phyloP scores from a whole-genome alignment of 306 rosid species.

The Delonix regia region DNA sequence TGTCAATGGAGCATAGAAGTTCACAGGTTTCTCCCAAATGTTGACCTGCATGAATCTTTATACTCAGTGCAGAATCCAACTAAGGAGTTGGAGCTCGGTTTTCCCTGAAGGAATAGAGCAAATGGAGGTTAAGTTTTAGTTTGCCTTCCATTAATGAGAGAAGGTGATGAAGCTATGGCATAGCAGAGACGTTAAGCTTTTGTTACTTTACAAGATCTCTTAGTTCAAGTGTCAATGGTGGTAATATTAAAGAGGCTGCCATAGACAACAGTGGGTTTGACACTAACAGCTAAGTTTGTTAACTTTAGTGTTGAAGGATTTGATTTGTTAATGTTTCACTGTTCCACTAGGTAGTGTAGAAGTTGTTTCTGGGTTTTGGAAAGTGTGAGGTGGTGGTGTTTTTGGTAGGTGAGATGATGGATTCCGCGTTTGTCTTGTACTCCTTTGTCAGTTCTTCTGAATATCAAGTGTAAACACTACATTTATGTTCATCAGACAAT shows the following conservation, averaged over 20 bases:
- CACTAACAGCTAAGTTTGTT: slow-evolving; percentile 43
- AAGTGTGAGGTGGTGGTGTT: slow-evolving; percentile 30
- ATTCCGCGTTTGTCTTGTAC: slow-evolving; percentile 42
- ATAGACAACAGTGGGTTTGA: slow-evolving; percentile 49
- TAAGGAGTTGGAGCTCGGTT: slow-evolving; percentile 84
- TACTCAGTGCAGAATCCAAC: slow-evolving; percentile 93
- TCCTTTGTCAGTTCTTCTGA: slow-evolving; percentile 41
- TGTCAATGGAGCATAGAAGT: slow-evolving; percentile 95
- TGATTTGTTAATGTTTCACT: slow-evolving; percentile 15
- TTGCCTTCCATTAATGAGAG: slow-evolving; percentile 70
- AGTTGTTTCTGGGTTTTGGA: slow-evolving; percentile 47
- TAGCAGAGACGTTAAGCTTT: slow-evolving; percentile 52
- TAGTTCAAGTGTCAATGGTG: slow-evolving; percentile 46
- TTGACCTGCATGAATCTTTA: slow-evolving; percentile 70
- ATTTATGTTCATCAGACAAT: slow-evolving; percentile 33
- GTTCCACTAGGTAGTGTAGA: slow-evolving; percentile 18
- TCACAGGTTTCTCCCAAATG: slow-evolving; percentile 52
- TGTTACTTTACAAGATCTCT: slow-evolving; percentile 48
- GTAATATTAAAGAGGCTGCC: slow-evolving; percentile 59
- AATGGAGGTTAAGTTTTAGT: slow-evolving; percentile 82
- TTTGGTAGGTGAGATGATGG: slow-evolving; percentile 43
- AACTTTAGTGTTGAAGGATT: slow-evolving; percentile 28
- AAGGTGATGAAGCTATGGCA: slow-evolving; percentile 60
- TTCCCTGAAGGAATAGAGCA: slow-evolving; percentile 88
- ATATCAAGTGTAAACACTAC: slow-evolving; percentile 25